Base-by-base conservation (phyloP, 495 filamentous ascomycete species). In the Xylaria venustula region DNA sequence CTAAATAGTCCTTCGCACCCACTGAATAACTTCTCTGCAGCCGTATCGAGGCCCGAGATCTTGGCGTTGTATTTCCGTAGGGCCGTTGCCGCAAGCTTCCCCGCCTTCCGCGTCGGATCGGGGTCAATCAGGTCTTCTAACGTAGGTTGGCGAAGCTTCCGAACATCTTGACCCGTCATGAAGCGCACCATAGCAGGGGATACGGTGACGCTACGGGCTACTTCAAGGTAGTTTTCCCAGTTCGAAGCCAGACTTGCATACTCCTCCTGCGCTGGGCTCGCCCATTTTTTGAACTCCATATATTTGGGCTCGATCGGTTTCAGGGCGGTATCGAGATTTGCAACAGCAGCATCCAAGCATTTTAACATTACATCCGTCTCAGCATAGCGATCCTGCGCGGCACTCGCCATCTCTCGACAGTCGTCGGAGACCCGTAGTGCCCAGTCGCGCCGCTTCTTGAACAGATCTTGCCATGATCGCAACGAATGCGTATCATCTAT, bases 401-500 rank as follows among this genome's bases (percentile, higher is more conserved):
- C 70, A 49, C 79, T 75, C 32, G 87, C 83, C 72, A 88, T 85
- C 3, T 74, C 71, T 20, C 73, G 72, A 64, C 88, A 91, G 40
- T 85, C 83, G 19, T 85, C 83, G 2, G 87, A 79, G n/a, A 92
- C 71, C 34, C 80, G 78, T 37, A 84, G 63, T n/a, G 90, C 86
- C 93, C 93, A 97, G 37, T 77, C 81, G 54, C 84, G 82, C 26
- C 92, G 84, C 22, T 85, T 78, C 68, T 85, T 85, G 75, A 90
- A 95, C 9, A 96, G 78, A 59, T 86, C 85, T 68, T 89, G 89
- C 90, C 92, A 96, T 82, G 89, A 84, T 67, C 86, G 80, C 22
- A 96, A 71, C 61, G 91, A 87, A 58, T 86, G 88, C 51, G 88
- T 82, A 64, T 90, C 83, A 15, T 86, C 77, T 54, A 93, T 85